These are phyloP conservation scores for Juncus effusus DNA, from an alignment of 176 grass and related monocot species.

Conservation along the genomic window DNA sequence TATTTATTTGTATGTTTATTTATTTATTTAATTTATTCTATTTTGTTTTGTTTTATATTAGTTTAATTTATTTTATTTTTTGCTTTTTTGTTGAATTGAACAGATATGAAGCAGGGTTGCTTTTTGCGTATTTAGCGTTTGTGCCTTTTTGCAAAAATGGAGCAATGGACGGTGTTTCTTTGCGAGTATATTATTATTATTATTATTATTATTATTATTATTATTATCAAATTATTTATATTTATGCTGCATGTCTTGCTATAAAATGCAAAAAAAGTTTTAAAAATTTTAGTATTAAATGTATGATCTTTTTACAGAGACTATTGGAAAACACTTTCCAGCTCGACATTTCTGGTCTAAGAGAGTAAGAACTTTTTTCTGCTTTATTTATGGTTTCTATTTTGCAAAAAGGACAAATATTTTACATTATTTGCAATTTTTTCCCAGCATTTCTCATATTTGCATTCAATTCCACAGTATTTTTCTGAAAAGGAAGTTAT, in stretches of 20 bases:
- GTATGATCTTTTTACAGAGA: conserved; percentile 42
- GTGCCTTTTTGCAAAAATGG: conserved; percentile 81
- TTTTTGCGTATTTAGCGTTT: conserved; percentile 91
- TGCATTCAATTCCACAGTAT: no score
- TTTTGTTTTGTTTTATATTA: no score
- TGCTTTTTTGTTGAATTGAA: conserved; percentile 18
- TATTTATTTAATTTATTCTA: no score
- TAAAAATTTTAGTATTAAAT: no score
- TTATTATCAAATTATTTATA: no score
- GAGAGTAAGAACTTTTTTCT: conserved; percentile 61
- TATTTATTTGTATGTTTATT: no score
- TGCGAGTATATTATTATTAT: conserved; percentile 46
- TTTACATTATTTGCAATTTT: no score
- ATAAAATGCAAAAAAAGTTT: no score
- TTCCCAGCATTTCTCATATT: no score
- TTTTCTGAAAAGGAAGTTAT: no score
- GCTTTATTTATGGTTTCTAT: background rate
- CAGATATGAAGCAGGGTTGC: conserved; percentile 91
- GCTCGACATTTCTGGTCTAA: conserved; percentile 70
- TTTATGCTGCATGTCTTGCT: no score
- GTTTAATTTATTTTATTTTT: background rate
- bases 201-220: background rate
- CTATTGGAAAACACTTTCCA: conserved; percentile 80
- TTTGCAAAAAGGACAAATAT: background rate
- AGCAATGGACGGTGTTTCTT: conserved; percentile 60